Evolutionary conservation across 129 eudicot species (phyloP).

Genomic region (Lonicera japonica): DNA sequence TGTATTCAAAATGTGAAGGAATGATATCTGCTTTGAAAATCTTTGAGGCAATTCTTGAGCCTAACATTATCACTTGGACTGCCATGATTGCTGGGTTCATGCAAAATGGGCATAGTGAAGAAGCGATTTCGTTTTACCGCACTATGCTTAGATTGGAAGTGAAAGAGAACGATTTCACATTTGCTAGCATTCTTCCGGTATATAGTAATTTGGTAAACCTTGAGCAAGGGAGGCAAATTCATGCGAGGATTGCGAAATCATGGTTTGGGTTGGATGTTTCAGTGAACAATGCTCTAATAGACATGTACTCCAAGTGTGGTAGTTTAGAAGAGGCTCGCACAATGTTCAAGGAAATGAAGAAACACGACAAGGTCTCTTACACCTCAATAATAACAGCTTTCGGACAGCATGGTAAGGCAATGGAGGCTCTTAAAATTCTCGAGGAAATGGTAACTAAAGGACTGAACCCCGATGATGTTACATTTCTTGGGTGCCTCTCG

Average conservation of each 20-base stretch:
- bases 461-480: constrained; percentile 14
- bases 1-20: constrained; percentile 20
- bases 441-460: constrained; percentile 7
- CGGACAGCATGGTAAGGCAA: constrained; percentile 20
- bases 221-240: constrained; percentile 18
- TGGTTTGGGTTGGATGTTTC: constrained; percentile 11
- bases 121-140: constrained; percentile 8
- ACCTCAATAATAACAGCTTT: constrained; percentile 17
- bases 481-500: constrained; percentile 20
- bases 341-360: constrained; percentile 16
- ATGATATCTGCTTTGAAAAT: constrained; percentile 9
- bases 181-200: constrained; percentile 21
- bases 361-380: constrained; percentile 14
- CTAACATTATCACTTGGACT: constrained; percentile 19
- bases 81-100: constrained; percentile 20
- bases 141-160: constrained; percentile 4
- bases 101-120: constrained; percentile 13
- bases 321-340: constrained; percentile 14
- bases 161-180: constrained; percentile 12
- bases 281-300: constrained; percentile 19
- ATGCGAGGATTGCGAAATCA: constrained; percentile 23
- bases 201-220: constrained; percentile 17
- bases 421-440: constrained; percentile 16
- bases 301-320: constrained; percentile 23
- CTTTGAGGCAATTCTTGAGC: constrained; percentile 6